Percentiles rank a stretch among this genome's conserved stretches.
These are phyloP conservation scores for Cadophora gregata DNA, from an alignment of 2,329 filamentous ascomycete species.

Conservation along the genomic window DNA sequence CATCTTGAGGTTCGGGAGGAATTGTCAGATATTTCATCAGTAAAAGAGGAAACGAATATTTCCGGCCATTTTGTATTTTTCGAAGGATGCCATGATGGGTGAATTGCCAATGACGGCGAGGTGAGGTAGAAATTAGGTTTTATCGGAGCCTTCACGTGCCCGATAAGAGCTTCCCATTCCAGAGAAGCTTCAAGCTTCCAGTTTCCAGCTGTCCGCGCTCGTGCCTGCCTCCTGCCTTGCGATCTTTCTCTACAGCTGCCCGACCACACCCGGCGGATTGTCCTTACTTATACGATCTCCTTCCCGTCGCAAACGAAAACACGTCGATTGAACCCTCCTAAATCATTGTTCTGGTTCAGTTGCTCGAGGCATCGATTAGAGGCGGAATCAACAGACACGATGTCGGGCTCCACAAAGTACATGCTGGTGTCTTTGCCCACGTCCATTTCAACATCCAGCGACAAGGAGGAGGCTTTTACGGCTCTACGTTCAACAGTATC, in stretches of 20 bases:
- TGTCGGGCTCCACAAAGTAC: slow-evolving; percentile 62
- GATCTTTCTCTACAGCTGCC: neutral
- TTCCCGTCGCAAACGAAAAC: neutral
- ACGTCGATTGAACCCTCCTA: neutral
- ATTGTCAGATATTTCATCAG: neutral
- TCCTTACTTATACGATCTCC: neutral
- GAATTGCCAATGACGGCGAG: neutral
- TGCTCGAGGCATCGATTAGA: slow-evolving; percentile 9
- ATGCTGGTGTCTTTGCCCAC: slow-evolving; percentile 89
- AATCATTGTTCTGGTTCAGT: neutral
- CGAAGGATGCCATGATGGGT: neutral
- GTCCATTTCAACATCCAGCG: slow-evolving; percentile 80
- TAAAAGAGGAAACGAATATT: neutral
- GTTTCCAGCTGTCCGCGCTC: neutral
- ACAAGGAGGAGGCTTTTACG: slow-evolving; percentile 81
- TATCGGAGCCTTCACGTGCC: slow-evolving; percentile 1
- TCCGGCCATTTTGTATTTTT: neutral
- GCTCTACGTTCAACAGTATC: slow-evolving; percentile 75
- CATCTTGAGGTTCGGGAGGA: neutral
- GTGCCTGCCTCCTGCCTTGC: neutral
- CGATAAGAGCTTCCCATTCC: slow-evolving; percentile 13
- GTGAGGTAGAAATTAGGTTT: slow-evolving; percentile 9
- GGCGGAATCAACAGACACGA: slow-evolving; percentile 30
- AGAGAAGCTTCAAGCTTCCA: slow-evolving; percentile 1
- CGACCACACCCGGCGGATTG: neutral